Evolutionary conservation across 345 rosid species (phyloP).

Genomic region (Tarenaya hassleriana): DNA sequence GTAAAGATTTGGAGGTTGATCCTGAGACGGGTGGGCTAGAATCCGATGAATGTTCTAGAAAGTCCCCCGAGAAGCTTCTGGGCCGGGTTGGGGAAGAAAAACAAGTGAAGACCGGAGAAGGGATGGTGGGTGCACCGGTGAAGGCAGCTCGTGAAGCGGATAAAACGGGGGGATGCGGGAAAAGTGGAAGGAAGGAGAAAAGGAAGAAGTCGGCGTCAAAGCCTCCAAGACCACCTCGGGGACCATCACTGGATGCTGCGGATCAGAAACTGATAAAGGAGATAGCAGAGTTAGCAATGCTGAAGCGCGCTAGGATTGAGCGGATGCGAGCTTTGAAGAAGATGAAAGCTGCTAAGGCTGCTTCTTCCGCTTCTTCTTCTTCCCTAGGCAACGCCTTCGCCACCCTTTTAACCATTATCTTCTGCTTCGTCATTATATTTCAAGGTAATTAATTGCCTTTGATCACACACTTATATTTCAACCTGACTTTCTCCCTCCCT

Average conservation of each 20-base stretch:
- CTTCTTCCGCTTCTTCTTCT: constrained; percentile 41
- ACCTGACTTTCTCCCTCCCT: neutral
- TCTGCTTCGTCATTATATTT: constrained; percentile 51
- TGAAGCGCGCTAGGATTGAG: constrained; percentile 80
- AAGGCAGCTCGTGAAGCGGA: constrained; percentile 23
- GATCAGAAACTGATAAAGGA: constrained; percentile 80
- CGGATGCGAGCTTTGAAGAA: constrained; percentile 84
- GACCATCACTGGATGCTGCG: constrained; percentile 74
- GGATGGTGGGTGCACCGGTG: constrained; percentile 22
- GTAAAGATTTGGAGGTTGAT: constrained; percentile 49
- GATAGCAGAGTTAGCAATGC: constrained; percentile 70
- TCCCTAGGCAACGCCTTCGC: constrained; percentile 49
- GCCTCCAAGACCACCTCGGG: constrained; percentile 92
- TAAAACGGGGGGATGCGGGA: constrained; percentile 30
- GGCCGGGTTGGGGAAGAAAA: constrained; percentile 25
- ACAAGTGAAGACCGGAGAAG: constrained; percentile 33
- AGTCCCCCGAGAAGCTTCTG: constrained; percentile 27
- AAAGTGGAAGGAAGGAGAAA: constrained; percentile 42
- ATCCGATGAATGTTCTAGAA: constrained; percentile 30
- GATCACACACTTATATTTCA: too few relatives aligned
- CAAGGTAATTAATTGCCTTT: constrained; percentile 49
- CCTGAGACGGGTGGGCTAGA: constrained; percentile 54
- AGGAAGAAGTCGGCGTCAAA: constrained; percentile 51
- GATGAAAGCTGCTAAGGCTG: constrained; percentile 48
- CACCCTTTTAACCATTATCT: constrained; percentile 50